A percentile compares a stretch with the other conserved stretches of the same genome.
These are phyloP conservation scores for Leptosphaerulina australis DNA, from an alignment of 2,329 filamentous ascomycete genomes.

Conservation along the genomic window DNA sequence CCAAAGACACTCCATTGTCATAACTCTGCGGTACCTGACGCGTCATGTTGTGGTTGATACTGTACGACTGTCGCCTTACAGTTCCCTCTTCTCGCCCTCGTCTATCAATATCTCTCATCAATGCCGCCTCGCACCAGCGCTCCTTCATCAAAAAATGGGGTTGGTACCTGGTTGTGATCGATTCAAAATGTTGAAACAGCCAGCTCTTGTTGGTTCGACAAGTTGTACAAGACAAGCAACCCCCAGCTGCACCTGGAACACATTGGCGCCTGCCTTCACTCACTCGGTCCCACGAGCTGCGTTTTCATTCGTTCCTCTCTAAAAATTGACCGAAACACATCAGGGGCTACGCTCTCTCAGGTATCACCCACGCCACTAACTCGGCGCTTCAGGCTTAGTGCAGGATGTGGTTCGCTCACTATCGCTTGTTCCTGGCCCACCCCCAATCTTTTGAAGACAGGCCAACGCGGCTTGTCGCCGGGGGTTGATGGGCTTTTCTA, in stretches of 20 bases:
- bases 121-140: constrained; percentile 23
- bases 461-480: constrained; percentile 30
- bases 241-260: constrained; percentile 35
- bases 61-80: constrained; percentile 4
- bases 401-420: constrained; percentile 27
- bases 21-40: background rate
- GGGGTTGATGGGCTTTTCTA: constrained; percentile 21
- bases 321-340: constrained; percentile 22
- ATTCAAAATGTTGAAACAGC: constrained; percentile 32
- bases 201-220: constrained; percentile 25
- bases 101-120: constrained; percentile 13
- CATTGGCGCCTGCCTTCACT: constrained; percentile 26
- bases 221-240: constrained; percentile 21
- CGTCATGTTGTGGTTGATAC: constrained; percentile 2
- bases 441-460: constrained; percentile 38
- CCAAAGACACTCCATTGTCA: constrained; percentile 1
- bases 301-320: constrained; percentile 22
- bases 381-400: constrained; percentile 8
- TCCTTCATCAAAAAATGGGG: constrained; percentile 21
- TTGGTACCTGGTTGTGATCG: constrained; percentile 14
- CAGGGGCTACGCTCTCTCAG: constrained; percentile 22
- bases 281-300: constrained; percentile 13
- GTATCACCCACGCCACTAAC: constrained; percentile 11
- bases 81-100: constrained; percentile 9
- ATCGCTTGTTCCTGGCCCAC: constrained; percentile 26